Conservation (phyloP, 257 asterid species). For the Solanum pimpinellifolium region DNA sequence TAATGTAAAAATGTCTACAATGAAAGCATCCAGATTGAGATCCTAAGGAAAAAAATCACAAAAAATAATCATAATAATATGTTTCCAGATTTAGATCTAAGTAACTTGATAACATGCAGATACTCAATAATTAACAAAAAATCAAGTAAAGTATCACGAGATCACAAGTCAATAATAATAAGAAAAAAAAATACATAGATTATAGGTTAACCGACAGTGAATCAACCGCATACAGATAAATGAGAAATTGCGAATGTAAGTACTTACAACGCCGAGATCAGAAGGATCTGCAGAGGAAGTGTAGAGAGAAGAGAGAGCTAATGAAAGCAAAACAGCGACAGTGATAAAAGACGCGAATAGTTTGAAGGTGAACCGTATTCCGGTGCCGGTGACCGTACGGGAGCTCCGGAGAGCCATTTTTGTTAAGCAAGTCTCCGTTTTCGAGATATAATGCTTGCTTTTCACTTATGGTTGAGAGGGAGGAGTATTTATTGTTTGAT, state of each 20-base stretch:
- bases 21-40: neutral
- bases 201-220: neutral
- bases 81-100: neutral
- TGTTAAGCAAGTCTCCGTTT: neutral
- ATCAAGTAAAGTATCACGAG: neutral
- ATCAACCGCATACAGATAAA: neutral
- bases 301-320: conserved; percentile 24
- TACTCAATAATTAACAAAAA: neutral
- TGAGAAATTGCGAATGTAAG: neutral
- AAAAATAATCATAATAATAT: neutral
- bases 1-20: neutral
- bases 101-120: neutral
- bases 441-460: neutral
- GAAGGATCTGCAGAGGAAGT: conserved; percentile 22
- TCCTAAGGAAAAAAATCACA: neutral
- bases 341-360: conserved; percentile 29
- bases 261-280: conserved; percentile 35
- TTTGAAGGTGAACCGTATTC: conserved; percentile 1
- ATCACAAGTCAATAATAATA: neutral
- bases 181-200: neutral
- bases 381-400: neutral
- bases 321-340: conserved; percentile 26
- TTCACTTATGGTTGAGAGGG: neutral
- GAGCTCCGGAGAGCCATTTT: neutral
- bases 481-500: neutral